Conservation (phyloP, 306 rosid genomes). For the Prosopis cineraria region DNA sequence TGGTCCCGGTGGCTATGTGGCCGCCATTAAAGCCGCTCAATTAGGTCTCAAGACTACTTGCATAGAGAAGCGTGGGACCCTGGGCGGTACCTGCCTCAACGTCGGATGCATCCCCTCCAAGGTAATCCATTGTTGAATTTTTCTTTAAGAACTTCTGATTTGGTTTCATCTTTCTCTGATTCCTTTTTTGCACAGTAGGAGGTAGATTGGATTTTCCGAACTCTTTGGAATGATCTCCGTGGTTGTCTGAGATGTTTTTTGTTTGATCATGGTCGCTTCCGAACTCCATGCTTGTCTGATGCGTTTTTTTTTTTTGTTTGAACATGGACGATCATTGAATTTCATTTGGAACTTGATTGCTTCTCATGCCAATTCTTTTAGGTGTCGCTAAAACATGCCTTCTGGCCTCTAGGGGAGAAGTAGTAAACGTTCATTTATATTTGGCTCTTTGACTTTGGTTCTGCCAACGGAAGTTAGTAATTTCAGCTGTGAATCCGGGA, state of each 20-base stretch:
- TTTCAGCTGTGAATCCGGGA: not conserved
- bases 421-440: not conserved
- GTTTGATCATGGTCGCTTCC: not conserved
- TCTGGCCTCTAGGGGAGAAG: not conserved
- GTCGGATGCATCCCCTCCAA: conserved; percentile 99
- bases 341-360: not conserved
- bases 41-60: conserved; percentile 95
- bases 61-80: conserved; percentile 97
- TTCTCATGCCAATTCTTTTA: not conserved
- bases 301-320: not conserved
- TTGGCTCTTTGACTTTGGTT: not conserved
- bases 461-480: not conserved
- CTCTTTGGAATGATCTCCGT: not conserved
- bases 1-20: conserved; percentile 98
- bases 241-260: not conserved
- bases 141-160: not conserved
- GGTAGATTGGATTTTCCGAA: not conserved
- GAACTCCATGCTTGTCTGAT: not conserved
- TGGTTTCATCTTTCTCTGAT: not conserved
- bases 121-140: conserved; percentile 42
- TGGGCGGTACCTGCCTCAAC: conserved; percentile 98
- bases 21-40: conserved; percentile 98
- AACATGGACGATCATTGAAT: not conserved
- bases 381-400: not conserved
- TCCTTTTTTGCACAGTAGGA: not conserved